Evolutionary conservation across 2,329 filamentous ascomycete genomes (phyloP).

Genomic region (Aureobasidium sp.): DNA sequence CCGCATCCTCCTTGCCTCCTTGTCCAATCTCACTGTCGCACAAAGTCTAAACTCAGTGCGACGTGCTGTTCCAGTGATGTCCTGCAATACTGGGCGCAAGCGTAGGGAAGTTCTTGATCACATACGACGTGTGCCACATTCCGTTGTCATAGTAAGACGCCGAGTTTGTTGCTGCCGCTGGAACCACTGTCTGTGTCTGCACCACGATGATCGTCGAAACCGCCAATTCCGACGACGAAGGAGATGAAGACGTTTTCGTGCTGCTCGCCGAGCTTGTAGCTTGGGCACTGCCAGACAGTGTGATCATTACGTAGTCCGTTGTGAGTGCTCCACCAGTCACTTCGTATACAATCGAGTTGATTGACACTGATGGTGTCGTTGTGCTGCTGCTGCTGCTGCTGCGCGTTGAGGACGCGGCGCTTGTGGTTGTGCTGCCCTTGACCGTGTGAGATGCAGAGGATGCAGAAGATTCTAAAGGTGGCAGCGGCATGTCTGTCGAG

Average conservation of each 20-base stretch:
- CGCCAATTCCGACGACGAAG: neutral
- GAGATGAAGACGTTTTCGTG: neutral
- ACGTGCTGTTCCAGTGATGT: conserved; percentile 3
- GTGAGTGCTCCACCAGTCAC: conserved; percentile 4
- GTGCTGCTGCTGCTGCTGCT: neutral
- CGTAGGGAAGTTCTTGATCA: conserved; percentile 25
- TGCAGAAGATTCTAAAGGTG: neutral
- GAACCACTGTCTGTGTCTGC: conserved; percentile 7
- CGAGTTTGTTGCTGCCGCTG: conserved; percentile 10
- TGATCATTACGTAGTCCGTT: conserved; percentile 3
- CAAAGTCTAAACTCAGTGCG: neutral
- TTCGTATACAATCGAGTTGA: conserved; percentile 4
- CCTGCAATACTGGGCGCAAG: neutral
- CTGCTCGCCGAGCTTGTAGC: neutral
- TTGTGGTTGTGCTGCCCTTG: neutral
- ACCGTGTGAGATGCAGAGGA: neutral
- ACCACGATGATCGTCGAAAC: neutral
- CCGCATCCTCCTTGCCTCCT: neutral
- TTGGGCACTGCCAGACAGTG: neutral
- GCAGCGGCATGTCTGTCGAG: neutral
- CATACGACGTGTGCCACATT: conserved; percentile 37
- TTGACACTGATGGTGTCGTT: neutral
- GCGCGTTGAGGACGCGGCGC: neutral
- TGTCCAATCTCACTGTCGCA: neutral
- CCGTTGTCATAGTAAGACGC: conserved; percentile 35